These are phyloP conservation scores for Xylaria castorea DNA, from an alignment of 495 filamentous ascomycete species.

Conservation along the genomic window DNA sequence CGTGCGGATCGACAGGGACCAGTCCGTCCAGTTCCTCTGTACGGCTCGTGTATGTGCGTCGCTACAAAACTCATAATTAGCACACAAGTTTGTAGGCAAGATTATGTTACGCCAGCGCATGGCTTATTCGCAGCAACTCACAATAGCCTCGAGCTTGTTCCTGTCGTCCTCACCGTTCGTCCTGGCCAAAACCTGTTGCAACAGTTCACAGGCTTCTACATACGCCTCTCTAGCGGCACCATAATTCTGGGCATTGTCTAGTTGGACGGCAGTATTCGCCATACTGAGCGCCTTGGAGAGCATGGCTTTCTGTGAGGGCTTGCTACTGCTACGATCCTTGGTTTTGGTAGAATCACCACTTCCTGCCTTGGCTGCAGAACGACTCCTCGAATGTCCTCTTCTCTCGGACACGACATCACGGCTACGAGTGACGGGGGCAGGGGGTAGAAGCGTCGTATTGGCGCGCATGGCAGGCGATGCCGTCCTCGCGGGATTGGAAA, in stretches of 20 bases:
- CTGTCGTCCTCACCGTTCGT: conserved; percentile 86
- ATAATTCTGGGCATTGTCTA: conserved; percentile 94
- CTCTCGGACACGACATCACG: conserved; percentile 39
- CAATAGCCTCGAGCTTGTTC: conserved; percentile 88
- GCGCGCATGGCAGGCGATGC: conserved; percentile 25
- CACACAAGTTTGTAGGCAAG: not conserved
- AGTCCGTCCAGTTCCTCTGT: conserved; percentile 82
- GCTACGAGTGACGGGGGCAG: conserved; percentile 30
- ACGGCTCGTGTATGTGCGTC: conserved; percentile 85
- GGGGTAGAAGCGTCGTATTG: conserved; percentile 33
- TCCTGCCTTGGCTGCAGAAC: conserved; percentile 53
- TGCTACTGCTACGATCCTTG: conserved; percentile 44
- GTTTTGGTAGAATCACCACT: conserved; percentile 47
- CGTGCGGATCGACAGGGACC: conserved; percentile 62
- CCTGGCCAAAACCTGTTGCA: conserved; percentile 85
- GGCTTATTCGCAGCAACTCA: conserved; percentile 58
- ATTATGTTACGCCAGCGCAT: not conserved
- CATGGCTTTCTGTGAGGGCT: conserved; percentile 87
- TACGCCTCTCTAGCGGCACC: conserved; percentile 94
- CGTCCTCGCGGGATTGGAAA: conserved; percentile 24
- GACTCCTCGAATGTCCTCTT: conserved; percentile 56
- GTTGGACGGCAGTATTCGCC: conserved; percentile 90
- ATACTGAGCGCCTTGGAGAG: conserved; percentile 91
- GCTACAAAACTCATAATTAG: conserved; percentile 54
- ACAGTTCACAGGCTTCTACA: conserved; percentile 82